Conservation (phyloP, 805 yeast species). For the Candida piceae region DNA sequence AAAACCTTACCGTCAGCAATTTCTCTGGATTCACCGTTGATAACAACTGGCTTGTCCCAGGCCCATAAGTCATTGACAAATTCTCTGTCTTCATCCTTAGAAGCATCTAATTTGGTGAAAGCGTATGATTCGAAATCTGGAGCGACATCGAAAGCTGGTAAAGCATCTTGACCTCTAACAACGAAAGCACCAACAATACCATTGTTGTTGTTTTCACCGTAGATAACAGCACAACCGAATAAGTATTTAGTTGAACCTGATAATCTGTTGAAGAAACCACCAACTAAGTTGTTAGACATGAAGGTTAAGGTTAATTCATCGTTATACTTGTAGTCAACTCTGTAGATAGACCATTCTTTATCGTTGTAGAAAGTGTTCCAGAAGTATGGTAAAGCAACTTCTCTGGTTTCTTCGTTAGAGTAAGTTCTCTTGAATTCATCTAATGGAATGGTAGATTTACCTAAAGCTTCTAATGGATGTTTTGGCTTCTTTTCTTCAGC, state of each 20-base stretch:
- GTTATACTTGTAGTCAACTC: constrained; percentile 94
- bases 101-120: constrained; percentile 76
- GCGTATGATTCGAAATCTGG: constrained; percentile 98
- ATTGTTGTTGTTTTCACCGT: constrained; percentile 97
- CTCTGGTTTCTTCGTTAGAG: constrained; percentile 97
- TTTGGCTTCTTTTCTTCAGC: constrained; percentile 68
- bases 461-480: constrained; percentile 87
- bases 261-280: constrained; percentile 97
- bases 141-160: constrained; percentile 95
- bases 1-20: constrained; percentile 97
- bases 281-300: constrained; percentile 97
- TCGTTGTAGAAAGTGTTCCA: constrained; percentile 88
- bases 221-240: constrained; percentile 91
- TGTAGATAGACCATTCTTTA: constrained; percentile 91
- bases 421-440: constrained; percentile 96
- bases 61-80: constrained; percentile 92
- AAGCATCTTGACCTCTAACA: constrained; percentile 88
- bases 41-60: constrained; percentile 90
- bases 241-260: constrained; percentile 87
- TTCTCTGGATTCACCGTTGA: constrained; percentile 77
- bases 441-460: constrained; percentile 59
- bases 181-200: constrained; percentile 95
- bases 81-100: constrained; percentile 70
- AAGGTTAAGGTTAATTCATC: constrained; percentile 95
- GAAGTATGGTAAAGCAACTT: constrained; percentile 94